Evolutionary conservation across 192 early-diverging fungal species (phyloP).

Genomic region (Gamsiella multidivaricata): DNA sequence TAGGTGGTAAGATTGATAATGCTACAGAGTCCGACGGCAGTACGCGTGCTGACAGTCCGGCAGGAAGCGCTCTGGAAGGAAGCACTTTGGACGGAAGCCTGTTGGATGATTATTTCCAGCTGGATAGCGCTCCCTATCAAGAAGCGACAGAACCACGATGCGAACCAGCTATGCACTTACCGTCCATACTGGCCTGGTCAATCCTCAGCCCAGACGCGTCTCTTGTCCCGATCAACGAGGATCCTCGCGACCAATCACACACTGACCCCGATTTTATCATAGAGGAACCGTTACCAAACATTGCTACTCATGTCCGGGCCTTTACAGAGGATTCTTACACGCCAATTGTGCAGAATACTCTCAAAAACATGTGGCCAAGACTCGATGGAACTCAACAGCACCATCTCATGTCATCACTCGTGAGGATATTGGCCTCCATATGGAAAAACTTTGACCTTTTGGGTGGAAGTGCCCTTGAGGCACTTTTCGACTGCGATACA

Average conservation of each 20-base stretch:
- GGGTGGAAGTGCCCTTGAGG: neutral
- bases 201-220: neutral
- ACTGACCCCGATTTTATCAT: slow-evolving; percentile 19
- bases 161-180: neutral
- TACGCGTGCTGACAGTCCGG: neutral
- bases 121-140: neutral
- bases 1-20: neutral
- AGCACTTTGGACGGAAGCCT: neutral
- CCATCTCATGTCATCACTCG: neutral
- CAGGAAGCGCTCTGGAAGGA: neutral
- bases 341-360: neutral
- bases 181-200: neutral
- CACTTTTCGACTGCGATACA: too few species aligned
- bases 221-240: neutral
- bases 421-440: neutral
- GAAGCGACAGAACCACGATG: neutral
- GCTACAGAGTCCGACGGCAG: too few species aligned
- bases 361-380: slow-evolving; percentile 7
- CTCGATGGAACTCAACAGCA: neutral
- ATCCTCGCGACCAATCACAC: too few species aligned
- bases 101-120: neutral
- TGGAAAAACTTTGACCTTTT: slow-evolving; percentile 35
- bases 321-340: neutral
- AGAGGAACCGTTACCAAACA: neutral
- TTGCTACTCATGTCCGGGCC: too few species aligned